Percentiles rank a stretch among this genome's conserved stretches.
Evolutionary conservation across 2,329 filamentous ascomycete genomes (phyloP).

Genomic region (Simplicillium sp.): DNA sequence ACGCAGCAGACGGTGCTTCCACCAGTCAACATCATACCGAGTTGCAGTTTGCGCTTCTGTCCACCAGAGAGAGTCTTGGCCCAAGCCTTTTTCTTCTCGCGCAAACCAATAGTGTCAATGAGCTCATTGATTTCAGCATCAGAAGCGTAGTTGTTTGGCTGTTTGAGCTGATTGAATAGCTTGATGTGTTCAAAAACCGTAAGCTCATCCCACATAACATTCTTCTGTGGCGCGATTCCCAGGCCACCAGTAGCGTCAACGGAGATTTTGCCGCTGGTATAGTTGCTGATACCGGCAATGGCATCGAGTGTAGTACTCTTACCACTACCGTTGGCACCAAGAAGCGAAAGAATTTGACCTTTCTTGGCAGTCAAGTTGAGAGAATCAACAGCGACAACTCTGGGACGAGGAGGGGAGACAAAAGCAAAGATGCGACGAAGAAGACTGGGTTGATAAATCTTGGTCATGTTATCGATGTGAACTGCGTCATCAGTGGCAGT

Average conservation of each 20-base stretch:
- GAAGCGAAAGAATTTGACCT: conserved; percentile 70
- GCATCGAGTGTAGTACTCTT: conserved; percentile 54
- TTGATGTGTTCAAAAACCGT: conserved; percentile 62
- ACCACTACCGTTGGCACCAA: conserved; percentile 58
- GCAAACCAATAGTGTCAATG: conserved; percentile 55
- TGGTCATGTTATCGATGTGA: conserved; percentile 60
- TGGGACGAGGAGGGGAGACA: conserved; percentile 40
- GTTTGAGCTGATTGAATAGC: conserved; percentile 63
- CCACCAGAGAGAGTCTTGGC: conserved; percentile 62
- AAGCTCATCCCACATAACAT: conserved; percentile 65
- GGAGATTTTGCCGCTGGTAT: conserved; percentile 51
- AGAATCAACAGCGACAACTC: conserved; percentile 64
- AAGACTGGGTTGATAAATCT: conserved; percentile 60
- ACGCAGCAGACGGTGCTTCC: conserved; percentile 64
- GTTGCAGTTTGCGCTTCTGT: conserved; percentile 67
- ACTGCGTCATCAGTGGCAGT: conserved; percentile 44
- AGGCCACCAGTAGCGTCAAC: conserved; percentile 61
- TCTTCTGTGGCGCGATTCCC: conserved; percentile 66
- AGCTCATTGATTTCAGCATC: conserved; percentile 34
- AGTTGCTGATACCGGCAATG: conserved; percentile 18
- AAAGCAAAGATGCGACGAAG: conserved; percentile 42
- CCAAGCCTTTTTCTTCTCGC: conserved; percentile 49
- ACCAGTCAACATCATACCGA: conserved; percentile 72
- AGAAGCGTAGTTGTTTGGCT: conserved; percentile 32
- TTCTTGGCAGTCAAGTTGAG: conserved; percentile 58